A percentile compares a stretch with the other conserved stretches of the same genome.
These are phyloP conservation scores for Solanum medicagineum DNA, from an alignment of 257 asterid species.

Conservation along the genomic window DNA sequence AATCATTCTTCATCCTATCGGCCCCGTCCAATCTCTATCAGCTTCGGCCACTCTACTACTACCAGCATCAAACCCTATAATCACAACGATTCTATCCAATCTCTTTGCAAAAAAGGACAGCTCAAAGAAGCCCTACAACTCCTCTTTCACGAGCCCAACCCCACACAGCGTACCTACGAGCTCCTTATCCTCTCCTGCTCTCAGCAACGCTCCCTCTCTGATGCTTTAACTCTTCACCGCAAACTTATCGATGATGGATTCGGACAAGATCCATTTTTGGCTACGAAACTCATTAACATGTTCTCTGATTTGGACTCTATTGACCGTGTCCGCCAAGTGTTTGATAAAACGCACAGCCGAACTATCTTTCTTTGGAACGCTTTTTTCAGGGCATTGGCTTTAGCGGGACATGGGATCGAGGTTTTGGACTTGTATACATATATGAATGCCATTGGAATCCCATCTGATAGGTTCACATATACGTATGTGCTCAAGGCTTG, in stretches of 20 bases:
- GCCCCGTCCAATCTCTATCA: not conserved
- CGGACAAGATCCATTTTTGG: slow-evolving; percentile 67
- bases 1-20: not conserved
- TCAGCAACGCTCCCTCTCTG: slow-evolving; percentile 20
- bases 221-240: slow-evolving; percentile 45
- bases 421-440: slow-evolving; percentile 40
- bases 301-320: slow-evolving; percentile 36
- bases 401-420: slow-evolving; percentile 65
- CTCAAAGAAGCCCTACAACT: slow-evolving; percentile 64
- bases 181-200: slow-evolving; percentile 65
- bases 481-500: slow-evolving; percentile 85
- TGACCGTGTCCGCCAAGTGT: slow-evolving; percentile 62
- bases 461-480: slow-evolving; percentile 80
- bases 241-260: slow-evolving; percentile 53
- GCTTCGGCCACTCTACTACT: not conserved
- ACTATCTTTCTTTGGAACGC: slow-evolving; percentile 82
- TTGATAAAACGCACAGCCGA: slow-evolving; percentile 39
- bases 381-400: slow-evolving; percentile 53
- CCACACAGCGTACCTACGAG: slow-evolving; percentile 72
- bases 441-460: slow-evolving; percentile 51
- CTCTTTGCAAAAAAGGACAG: slow-evolving; percentile 68
- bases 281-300: slow-evolving; percentile 76
- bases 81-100: slow-evolving; percentile 52
- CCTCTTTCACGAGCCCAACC: slow-evolving; percentile 43
- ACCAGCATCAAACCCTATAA: not conserved